Percentiles rank a stretch among this genome's conserved stretches.
These are phyloP conservation scores for Acanthamoeba triangularis DNA, from an alignment of 208 protist species.

Conservation along the genomic window DNA sequence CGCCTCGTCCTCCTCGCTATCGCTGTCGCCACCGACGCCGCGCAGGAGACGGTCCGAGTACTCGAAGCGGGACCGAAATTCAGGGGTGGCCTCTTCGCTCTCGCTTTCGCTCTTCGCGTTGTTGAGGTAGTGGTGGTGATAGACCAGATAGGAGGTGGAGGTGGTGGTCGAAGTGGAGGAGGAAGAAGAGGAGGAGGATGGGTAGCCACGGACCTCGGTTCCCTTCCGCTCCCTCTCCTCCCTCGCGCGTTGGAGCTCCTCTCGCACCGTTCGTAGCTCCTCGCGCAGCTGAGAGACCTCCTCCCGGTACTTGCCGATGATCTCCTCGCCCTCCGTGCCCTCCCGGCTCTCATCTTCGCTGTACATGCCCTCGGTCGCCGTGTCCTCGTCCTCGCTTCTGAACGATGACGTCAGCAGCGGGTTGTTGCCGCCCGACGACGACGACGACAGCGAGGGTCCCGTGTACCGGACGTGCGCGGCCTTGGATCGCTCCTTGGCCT, in stretches of 20 bases:
- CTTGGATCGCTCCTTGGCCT: slow-evolving; percentile 18
- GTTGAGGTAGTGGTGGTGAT: slow-evolving; percentile 4
- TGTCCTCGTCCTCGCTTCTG: slow-evolving; percentile 64
- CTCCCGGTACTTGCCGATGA: slow-evolving; percentile 62
- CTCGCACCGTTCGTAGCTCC: slow-evolving; percentile 10
- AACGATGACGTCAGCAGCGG: not conserved
- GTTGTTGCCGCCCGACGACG: not conserved
- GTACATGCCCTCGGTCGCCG: slow-evolving; percentile 52
- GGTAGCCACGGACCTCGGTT: slow-evolving; percentile 30
- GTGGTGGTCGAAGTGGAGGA: not conserved
- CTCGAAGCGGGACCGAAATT: not conserved
- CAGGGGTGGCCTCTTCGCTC: not conserved
- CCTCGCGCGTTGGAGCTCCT: slow-evolving; percentile 9
- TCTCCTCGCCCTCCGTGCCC: slow-evolving; percentile 11
- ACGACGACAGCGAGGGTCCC: not conserved
- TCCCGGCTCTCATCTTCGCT: slow-evolving; percentile 46
- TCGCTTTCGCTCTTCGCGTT: slow-evolving; percentile 8
- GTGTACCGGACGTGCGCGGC: not conserved
- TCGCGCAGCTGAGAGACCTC: slow-evolving; percentile 46
- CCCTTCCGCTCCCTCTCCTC: slow-evolving; percentile 22
- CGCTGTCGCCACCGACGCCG: not conserved
- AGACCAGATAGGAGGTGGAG: not conserved
- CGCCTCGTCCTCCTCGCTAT: not conserved
- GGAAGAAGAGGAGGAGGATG: slow-evolving; percentile 4
- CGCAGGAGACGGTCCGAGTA: not conserved